Evolutionary conservation across 208 protist species (phyloP), one percentile per base, ranked within the genome.

Genomic region (Plasmodiophora brassicae): DNA sequence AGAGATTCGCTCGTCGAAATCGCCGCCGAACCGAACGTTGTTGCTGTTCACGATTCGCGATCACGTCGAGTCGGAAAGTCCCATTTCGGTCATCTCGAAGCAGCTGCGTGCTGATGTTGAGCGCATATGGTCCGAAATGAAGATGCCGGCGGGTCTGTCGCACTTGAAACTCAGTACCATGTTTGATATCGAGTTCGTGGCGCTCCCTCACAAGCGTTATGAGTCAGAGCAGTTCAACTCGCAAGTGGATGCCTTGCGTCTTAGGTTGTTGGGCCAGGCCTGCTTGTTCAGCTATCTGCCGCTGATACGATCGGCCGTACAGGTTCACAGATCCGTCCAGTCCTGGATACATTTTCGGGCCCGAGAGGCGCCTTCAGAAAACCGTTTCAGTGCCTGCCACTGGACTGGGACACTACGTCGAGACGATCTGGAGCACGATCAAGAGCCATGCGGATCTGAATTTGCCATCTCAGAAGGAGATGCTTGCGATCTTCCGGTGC

Each of bases 41-140:
- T n/a, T 90, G 10, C 14, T 90, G 20, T 90, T 90, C 25, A 1
- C 86, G 8, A 90, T 90, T 78, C 84, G 88, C n/a, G 88, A 90
- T 71, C 46, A 1, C 22, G 50, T 36, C 36, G 41, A 53, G 39
- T 54, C 43, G 28, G 45, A 36, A 71, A 86, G 20, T 86, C 71
- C 45, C 39, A 54, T 46, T 25, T 45, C 10, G 41, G 72, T 38
- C 53, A 44, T 28, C 46, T n/a, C 84, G 20, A 86, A 54, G 5
- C 45, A 53, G 28, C 45, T 53, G n/a, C 25, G 14, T 39, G 54
- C 32, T 22, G 87, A 89, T 53, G 46, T 89, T 0, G 39, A 25
- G 22, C 54, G 54, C 5, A 85, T 89, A n/a, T 89, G 87, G 87
- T 25, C 39, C 35, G 60, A 89, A 41, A 72, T 89, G 0, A 89